These are phyloP conservation scores for Anastatica hierochuntica DNA, from an alignment of 345 rosid genomes.

Conservation along the genomic window DNA sequence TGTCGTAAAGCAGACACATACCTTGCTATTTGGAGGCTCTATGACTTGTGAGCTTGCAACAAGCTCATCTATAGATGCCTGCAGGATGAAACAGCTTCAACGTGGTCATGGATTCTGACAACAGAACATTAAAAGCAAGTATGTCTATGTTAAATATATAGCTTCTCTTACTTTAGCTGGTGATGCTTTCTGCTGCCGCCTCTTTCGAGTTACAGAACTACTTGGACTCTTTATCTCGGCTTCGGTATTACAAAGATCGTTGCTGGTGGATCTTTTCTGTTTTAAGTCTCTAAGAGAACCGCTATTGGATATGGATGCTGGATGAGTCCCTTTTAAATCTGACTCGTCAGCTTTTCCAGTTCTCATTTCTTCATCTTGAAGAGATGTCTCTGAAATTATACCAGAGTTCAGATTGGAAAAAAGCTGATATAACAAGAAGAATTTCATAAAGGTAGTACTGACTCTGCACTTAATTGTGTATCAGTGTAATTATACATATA, in stretches of 20 bases:
- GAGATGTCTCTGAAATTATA: conserved; percentile 41
- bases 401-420: conserved; percentile 9
- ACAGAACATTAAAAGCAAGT: conserved; percentile 6
- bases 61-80: conserved; percentile 44
- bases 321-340: conserved; percentile 35
- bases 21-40: conserved; percentile 42
- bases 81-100: conserved; percentile 27
- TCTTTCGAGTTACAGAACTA: conserved; percentile 36
- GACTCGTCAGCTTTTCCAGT: conserved; percentile 30
- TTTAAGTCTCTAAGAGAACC: conserved; percentile 30
- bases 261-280: conserved; percentile 30
- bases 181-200: conserved; percentile 48
- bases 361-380: conserved; percentile 43
- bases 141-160: conserved; percentile 2
- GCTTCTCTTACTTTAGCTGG: conserved; percentile 44
- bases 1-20: conserved; percentile 14
- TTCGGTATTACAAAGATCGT: conserved; percentile 31
- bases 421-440: neutral
- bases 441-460: neutral
- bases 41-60: conserved; percentile 26
- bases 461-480: neutral
- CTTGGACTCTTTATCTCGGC: conserved; percentile 31
- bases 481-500: neutral
- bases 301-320: conserved; percentile 35
- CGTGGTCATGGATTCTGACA: conserved; percentile 26